Conservation (phyloP, 495 filamentous ascomycete species). For the Penicillium canescens region DNA sequence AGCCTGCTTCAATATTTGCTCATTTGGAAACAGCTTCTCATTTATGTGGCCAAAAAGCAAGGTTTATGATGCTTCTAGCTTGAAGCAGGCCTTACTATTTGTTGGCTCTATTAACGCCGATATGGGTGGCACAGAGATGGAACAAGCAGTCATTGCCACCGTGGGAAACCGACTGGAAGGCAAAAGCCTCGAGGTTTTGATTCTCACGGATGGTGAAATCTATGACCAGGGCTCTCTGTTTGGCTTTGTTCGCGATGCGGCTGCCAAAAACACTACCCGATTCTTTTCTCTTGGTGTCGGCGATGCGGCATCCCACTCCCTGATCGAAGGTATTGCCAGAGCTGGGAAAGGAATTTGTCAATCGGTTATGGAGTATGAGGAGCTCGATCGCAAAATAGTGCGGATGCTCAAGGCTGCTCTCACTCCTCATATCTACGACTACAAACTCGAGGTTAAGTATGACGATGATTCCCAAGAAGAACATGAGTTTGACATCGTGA, state of each 20-base stretch:
- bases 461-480: constrained; percentile 32
- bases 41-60: constrained; percentile 63
- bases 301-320: constrained; percentile 54
- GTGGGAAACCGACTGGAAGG: constrained; percentile 51
- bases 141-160: constrained; percentile 49
- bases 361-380: constrained; percentile 55
- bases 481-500: constrained; percentile 56
- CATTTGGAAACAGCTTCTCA: constrained; percentile 54
- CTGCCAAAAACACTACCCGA: constrained; percentile 48
- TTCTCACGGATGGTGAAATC: constrained; percentile 73
- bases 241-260: constrained; percentile 41
- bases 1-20: constrained; percentile 73
- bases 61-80: constrained; percentile 50
- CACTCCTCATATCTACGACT: constrained; percentile 59
- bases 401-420: constrained; percentile 71
- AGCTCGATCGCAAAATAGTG: constrained; percentile 63
- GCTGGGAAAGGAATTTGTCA: constrained; percentile 70
- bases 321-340: constrained; percentile 67
- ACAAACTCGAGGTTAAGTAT: constrained; percentile 61
- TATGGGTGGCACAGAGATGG: constrained; percentile 72
- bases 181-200: constrained; percentile 61
- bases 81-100: constrained; percentile 52
- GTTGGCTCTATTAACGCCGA: constrained; percentile 48
- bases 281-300: constrained; percentile 72
- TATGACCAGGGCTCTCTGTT: constrained; percentile 59